Evolutionary conservation across 2,329 filamentous ascomycete genomes (phyloP).

Genomic region (Bertia moriformis): DNA sequence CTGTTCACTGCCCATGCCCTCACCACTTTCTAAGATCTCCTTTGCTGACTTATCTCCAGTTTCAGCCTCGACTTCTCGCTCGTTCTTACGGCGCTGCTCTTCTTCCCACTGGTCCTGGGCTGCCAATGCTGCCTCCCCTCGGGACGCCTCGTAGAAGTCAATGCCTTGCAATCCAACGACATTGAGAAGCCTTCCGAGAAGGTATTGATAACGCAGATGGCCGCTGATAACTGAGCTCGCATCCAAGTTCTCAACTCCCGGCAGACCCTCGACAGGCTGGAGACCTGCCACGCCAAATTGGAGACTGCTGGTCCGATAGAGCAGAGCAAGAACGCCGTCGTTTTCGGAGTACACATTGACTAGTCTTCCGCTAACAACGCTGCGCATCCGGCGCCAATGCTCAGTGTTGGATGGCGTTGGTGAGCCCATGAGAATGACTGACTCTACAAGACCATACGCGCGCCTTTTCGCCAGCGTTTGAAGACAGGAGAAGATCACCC

Average conservation of each 20-base stretch:
- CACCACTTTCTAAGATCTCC: no score
- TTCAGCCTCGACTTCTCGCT: no score
- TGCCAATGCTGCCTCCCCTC: background rate
- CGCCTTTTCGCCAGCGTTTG: slow-evolving; percentile 60
- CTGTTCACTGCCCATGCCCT: no score
- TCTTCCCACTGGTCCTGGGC: background rate
- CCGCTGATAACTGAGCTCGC: slow-evolving; percentile 51
- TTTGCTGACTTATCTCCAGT: no score
- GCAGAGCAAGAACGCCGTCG: slow-evolving; percentile 76
- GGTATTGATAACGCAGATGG: slow-evolving; percentile 56
- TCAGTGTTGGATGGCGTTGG: slow-evolving; percentile 58
- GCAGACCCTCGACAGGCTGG: slow-evolving; percentile 55
- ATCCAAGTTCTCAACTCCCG: slow-evolving; percentile 53
- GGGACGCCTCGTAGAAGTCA: slow-evolving; percentile 20
- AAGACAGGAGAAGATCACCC: slow-evolving; percentile 72
- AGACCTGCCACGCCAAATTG: slow-evolving; percentile 76
- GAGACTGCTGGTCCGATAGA: slow-evolving; percentile 70
- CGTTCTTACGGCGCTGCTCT: no score
- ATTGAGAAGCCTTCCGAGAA: slow-evolving; percentile 51
- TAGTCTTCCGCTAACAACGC: slow-evolving; percentile 65
- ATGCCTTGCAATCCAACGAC: slow-evolving; percentile 58
- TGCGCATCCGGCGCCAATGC: slow-evolving; percentile 65
- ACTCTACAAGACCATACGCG: slow-evolving; percentile 74
- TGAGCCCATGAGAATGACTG: slow-evolving; percentile 68
- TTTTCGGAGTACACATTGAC: slow-evolving; percentile 82